Evolutionary conservation across 2,329 filamentous ascomycete genomes (phyloP).

Genomic region (Passalora sequoiae): DNA sequence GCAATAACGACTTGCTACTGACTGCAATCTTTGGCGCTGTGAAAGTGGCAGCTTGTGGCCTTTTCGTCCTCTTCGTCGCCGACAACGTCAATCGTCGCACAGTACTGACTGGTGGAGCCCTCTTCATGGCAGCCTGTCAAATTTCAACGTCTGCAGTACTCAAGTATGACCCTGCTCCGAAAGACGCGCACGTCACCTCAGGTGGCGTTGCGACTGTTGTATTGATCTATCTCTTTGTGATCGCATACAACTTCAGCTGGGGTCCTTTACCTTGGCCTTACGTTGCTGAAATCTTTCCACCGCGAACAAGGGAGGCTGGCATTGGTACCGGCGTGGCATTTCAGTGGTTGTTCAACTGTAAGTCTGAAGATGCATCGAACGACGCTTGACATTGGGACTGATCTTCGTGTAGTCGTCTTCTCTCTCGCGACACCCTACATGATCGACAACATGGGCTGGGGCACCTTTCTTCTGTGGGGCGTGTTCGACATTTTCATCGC

Average conservation of each 20-base stretch:
- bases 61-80: slow-evolving; percentile 51
- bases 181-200: slow-evolving; percentile 21
- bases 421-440: slow-evolving; percentile 46
- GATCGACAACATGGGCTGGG: slow-evolving; percentile 46
- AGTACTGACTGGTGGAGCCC: slow-evolving; percentile 30
- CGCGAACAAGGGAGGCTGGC: slow-evolving; percentile 46
- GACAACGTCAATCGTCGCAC: slow-evolving; percentile 46
- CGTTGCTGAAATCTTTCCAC: slow-evolving; percentile 47
- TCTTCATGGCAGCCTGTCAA: slow-evolving; percentile 36
- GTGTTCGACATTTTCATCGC: slow-evolving; percentile 42
- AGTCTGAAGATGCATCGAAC: background rate
- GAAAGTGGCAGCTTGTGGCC: slow-evolving; percentile 48
- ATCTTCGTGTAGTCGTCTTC: slow-evolving; percentile 29
- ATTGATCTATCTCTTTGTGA: slow-evolving; percentile 53
- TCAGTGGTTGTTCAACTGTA: slow-evolving; percentile 48
- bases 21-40: slow-evolving; percentile 52
- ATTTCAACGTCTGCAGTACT: slow-evolving; percentile 32
- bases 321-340: slow-evolving; percentile 46
- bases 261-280: slow-evolving; percentile 41
- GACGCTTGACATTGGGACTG: background rate
- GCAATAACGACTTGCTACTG: slow-evolving; percentile 44
- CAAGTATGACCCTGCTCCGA: slow-evolving; percentile 24
- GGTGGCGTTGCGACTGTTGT: slow-evolving; percentile 48
- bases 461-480: slow-evolving; percentile 46
- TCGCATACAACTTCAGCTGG: slow-evolving; percentile 51